phyloP scores from a whole-genome alignment of 225 moss, liverwort and hornwort genomes.

The Physcomitrellopsis africana region DNA sequence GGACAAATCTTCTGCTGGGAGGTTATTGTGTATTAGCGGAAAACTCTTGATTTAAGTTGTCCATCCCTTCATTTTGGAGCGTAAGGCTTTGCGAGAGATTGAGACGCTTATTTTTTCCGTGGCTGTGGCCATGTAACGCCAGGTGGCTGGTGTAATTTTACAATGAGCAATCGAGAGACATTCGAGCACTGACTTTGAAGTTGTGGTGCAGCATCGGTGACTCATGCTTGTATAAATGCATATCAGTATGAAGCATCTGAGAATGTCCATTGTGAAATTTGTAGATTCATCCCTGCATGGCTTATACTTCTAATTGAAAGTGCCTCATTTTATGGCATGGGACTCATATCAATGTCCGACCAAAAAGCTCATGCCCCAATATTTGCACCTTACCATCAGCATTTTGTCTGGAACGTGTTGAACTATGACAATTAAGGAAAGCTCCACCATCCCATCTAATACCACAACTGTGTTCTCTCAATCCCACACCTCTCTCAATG shows the following conservation, averaged over 20 bases:
- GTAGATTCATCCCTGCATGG: no score
- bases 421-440: neutral
- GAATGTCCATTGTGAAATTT: no score
- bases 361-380: neutral
- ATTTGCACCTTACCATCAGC: neutral
- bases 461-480: no score
- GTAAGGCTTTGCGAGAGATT: constrained; percentile 27
- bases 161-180: constrained; percentile 8
- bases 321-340: no score
- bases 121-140: constrained; percentile 16
- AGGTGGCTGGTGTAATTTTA: constrained; percentile 14
- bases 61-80: constrained; percentile 11
- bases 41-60: constrained; percentile 1
- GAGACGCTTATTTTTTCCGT: constrained; percentile 11
- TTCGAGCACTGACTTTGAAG: neutral
- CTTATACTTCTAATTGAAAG: no score
- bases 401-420: no score
- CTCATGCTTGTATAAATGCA: no score
- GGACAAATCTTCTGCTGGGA: neutral
- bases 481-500: no score
- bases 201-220: no score
- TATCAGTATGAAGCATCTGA: no score
- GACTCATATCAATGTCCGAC: neutral
- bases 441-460: no score
- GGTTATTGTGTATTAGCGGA: neutral